Evolutionary conservation across 2,329 filamentous ascomycete genomes (phyloP).

Genomic region (Aaosphaeria pasadenensis): DNA sequence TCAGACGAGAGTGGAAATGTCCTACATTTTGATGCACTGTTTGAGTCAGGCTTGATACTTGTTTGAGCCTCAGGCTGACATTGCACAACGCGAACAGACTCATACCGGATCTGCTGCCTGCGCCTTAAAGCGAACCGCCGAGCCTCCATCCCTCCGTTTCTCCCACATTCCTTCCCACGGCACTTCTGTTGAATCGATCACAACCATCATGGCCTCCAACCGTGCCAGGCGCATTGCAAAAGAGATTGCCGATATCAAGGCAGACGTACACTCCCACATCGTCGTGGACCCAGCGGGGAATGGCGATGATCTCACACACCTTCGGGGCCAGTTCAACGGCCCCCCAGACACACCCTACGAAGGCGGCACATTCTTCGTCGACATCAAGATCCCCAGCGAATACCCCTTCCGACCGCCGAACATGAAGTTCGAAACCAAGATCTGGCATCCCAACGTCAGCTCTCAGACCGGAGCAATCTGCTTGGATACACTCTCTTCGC

Average conservation of each 20-base stretch:
- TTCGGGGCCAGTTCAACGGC: slow-evolving; percentile 78
- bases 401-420: slow-evolving; percentile 91
- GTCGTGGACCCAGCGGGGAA: slow-evolving; percentile 61
- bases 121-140: slow-evolving; percentile 5
- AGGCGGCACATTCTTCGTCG: slow-evolving; percentile 75
- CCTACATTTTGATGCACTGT: no score
- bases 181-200: slow-evolving; percentile 1
- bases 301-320: slow-evolving; percentile 71
- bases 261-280: slow-evolving; percentile 76
- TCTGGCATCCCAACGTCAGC: slow-evolving; percentile 98
- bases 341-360: slow-evolving; percentile 94
- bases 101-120: slow-evolving; percentile 14
- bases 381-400: slow-evolving; percentile 81
- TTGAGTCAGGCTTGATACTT: no score
- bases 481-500: slow-evolving; percentile 82
- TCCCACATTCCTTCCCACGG: not conserved
- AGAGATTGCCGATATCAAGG: slow-evolving; percentile 71
- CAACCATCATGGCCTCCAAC: slow-evolving; percentile 52
- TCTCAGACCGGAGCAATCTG: slow-evolving; percentile 95
- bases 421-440: slow-evolving; percentile 89
- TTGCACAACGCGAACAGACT: not conserved
- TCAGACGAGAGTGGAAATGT: no score
- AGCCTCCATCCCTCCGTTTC: slow-evolving; percentile 2
- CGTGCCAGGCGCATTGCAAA: slow-evolving; percentile 64
- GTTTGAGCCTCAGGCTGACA: slow-evolving; percentile 26